Evolutionary conservation across 2,329 filamentous ascomycete genomes (phyloP).

Genomic region (Aaosphaeria arxii): DNA sequence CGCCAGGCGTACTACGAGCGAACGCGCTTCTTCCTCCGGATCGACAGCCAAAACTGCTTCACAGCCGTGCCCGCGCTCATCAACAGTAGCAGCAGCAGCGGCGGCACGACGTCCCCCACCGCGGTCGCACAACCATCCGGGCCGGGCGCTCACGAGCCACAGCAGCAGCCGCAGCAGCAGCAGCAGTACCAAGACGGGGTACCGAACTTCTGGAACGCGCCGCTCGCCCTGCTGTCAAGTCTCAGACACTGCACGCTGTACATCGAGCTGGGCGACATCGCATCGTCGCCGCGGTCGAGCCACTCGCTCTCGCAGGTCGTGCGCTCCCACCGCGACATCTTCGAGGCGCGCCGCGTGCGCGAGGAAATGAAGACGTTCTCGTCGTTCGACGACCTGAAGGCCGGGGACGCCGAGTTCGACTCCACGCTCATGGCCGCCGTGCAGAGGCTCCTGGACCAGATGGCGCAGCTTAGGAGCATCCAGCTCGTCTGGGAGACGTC

Average conservation of each 20-base stretch:
- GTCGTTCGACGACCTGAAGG: constrained; percentile 1
- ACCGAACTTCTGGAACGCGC: constrained; percentile 7
- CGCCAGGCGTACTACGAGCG: constrained; percentile 13
- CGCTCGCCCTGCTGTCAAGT: constrained; percentile 2
- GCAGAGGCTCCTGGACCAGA: constrained; percentile 1
- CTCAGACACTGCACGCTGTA: constrained; percentile 13
- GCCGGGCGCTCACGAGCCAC: background rate
- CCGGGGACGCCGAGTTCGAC: constrained; percentile 3
- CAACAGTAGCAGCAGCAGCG: background rate
- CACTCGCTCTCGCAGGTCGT: constrained; percentile 2
- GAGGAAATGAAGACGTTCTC: constrained; percentile 2
- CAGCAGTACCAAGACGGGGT: background rate
- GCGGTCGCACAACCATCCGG: background rate
- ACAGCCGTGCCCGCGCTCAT: background rate
- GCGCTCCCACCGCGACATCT: background rate
- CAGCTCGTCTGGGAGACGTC: constrained; percentile 11
- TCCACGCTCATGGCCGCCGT: background rate
- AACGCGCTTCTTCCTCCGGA: constrained; percentile 15
- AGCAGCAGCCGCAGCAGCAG: background rate
- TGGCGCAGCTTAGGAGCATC: constrained; percentile 8
- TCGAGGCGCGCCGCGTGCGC: background rate
- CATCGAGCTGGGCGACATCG: constrained; percentile 11
- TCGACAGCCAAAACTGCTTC: constrained; percentile 7
- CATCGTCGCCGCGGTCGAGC: background rate
- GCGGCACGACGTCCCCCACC: background rate